Base-by-base conservation (phyloP, 208 protist genomes). In the Acanthamoeba triangularis region DNA sequence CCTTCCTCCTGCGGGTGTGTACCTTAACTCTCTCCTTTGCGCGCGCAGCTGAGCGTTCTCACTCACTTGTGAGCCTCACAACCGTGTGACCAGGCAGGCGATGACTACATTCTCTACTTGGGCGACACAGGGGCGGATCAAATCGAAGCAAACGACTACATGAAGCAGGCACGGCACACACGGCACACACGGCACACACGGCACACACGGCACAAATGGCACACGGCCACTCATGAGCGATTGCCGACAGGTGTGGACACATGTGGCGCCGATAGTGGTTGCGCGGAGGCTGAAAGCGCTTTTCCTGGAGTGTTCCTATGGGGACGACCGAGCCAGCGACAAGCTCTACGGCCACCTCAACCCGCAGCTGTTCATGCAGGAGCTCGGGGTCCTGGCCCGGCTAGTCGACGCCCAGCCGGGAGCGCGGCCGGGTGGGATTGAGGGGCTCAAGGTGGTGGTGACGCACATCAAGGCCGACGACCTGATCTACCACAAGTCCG, bases 281-380 rank as follows among this genome's bases (percentile, higher is more conserved):
- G 35, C 30, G 14, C 18, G 37, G 6, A 80, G n/a, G 69, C 69
- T 80, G 14, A 10, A 41, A 18, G 69, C 69, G 30, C 33, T 80
- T 11, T 80, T 80, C 23, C 69, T 80, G 13, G 69, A 80, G 69
- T 80, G 69, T n/a, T 80, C 69, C 69, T 80, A 80, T n/a, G 37
- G 25, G 1, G 69, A 80, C 33, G 69, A 80, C 18, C 69, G 69
- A 1, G n/a, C 25, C 8, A n/a, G 7, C 69, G 69, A 80, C 69
- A 80, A 44, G 69, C 69, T 80, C 30, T 80, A 80, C 35, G 69
- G 69, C 37, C 69, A 80, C 37, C 69, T 80, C 69, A 80, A 80
- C 37, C 69, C 69, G 25, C 30, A 44, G 69, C 69, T 80, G 28
- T 80, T 80, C 69, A 80, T 80, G 69, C 30, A 80, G 10, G 69